Percentiles rank a stretch among this genome's conserved stretches.
Evolutionary conservation across 768 basidiomycete species (phyloP).

Genomic region (Tricholoma matsutake): DNA sequence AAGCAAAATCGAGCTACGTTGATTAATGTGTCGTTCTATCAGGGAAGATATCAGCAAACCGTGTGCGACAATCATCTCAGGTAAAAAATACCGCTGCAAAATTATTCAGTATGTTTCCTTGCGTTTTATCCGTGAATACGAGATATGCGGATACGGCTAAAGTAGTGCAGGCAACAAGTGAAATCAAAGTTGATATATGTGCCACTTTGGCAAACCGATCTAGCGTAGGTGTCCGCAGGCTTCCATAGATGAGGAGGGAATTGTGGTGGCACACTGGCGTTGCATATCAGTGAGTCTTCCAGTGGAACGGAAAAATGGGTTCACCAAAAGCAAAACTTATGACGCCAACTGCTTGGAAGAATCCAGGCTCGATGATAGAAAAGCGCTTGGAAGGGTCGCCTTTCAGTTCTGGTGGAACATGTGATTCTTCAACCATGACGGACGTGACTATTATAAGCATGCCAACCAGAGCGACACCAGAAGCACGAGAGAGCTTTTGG

Average conservation of each 20-base stretch:
- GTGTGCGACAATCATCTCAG: neutral
- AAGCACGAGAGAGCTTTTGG: conserved; percentile 92
- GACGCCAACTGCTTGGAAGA: conserved; percentile 96
- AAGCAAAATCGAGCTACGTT: conserved; percentile 95
- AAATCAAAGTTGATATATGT: conserved; percentile 84
- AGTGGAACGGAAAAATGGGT: conserved; percentile 1
- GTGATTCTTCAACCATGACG: conserved; percentile 80
- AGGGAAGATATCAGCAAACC: neutral
- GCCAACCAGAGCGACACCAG: conserved; percentile 84
- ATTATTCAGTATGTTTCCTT: conserved; percentile 97
- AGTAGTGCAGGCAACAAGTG: conserved; percentile 78
- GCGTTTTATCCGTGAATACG: conserved; percentile 87
- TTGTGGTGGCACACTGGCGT: conserved; percentile 90
- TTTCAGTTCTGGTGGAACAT: conserved; percentile 67
- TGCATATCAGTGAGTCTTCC: neutral
- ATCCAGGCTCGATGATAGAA: conserved; percentile 71
- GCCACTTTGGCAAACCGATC: conserved; percentile 93
- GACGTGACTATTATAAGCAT: conserved; percentile 92
- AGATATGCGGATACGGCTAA: conserved; percentile 85
- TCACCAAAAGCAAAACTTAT: conserved; percentile 88
- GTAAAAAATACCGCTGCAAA: conserved; percentile 63
- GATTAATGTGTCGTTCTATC: conserved; percentile 78
- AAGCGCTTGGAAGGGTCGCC: conserved; percentile 76
- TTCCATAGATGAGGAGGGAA: conserved; percentile 93
- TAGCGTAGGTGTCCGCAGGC: conserved; percentile 86